Conservation (phyloP, 495 filamentous ascomycete species). For the Aspergillus carlsbadensis region DNA sequence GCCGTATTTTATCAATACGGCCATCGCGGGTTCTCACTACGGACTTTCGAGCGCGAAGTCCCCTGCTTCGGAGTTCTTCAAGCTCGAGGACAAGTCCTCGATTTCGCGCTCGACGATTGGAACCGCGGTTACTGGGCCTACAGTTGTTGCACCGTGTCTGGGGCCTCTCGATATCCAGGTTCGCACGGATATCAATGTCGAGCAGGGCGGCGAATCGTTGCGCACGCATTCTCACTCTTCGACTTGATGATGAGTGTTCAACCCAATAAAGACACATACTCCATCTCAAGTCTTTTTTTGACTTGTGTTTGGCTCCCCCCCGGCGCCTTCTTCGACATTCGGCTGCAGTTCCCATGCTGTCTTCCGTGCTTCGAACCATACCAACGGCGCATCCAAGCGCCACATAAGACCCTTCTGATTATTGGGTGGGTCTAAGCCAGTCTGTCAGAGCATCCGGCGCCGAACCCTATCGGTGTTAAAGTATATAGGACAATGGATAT, state of each 20-base stretch:
- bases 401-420: too few relatives aligned
- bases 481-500: too few relatives aligned
- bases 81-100: conserved; percentile 27
- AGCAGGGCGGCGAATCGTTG: conserved; percentile 12
- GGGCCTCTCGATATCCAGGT: conserved; percentile 30
- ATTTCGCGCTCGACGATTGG: conserved; percentile 9
- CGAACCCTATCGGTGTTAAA: too few relatives aligned
- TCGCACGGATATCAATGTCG: conserved; percentile 22
- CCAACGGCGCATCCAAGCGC: too few relatives aligned
- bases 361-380: too few relatives aligned
- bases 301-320: too few relatives aligned
- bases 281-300: background rate
- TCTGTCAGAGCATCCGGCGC: too few relatives aligned
- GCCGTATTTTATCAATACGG: conserved; percentile 32
- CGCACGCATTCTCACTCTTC: background rate
- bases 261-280: background rate
- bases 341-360: too few relatives aligned
- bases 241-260: background rate
- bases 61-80: conserved; percentile 30
- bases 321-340: too few relatives aligned
- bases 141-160: conserved; percentile 7
- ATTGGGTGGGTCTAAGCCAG: too few relatives aligned
- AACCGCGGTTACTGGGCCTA: background rate
- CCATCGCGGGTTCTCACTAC: conserved; percentile 27
- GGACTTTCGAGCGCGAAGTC: conserved; percentile 27